Evolutionary conservation across 129 eudicot species (phyloP), one percentile per base, ranked within the genome.

Genomic region (Arctium minus): DNA sequence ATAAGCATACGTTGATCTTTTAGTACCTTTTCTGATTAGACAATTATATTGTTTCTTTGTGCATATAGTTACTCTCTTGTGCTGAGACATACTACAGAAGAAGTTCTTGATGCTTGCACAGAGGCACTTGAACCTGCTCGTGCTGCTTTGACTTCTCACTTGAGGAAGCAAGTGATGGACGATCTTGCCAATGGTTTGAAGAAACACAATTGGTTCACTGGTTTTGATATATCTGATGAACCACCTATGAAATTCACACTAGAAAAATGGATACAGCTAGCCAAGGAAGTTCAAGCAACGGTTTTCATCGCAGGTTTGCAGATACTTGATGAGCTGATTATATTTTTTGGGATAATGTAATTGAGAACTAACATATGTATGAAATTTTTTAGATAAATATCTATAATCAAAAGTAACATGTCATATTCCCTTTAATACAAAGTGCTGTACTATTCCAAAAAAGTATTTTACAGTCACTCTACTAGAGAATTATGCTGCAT

Each of bases 41-140:
- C 68, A 42, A 38, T 32, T 64, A 33, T 29, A 70, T 32, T 74
- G 6, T 33, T 32, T 75, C 6, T 82, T 42, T 40, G 78, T 81
- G 31, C 27, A 73, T 60, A 33, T 86, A 92, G 98, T 75, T 94
- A 92, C 80, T 94, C 98, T 44, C 91, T 94, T 80, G 97, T 94
- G 65, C 89, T 94, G 73, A 94, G 98, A 86, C 98, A 94, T 87
- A 94, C 98, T 40, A 92, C 97, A 27, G 97, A 94, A 90, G 98
- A 94, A 91, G 97, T 94, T 68, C 88, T 94, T 77, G 97, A 91
- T 84, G 98, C 98, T 38, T 94, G 98, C 86, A 75, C 83, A 31
- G 97, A 94, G 82, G 97, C 97, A 35, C 87, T 89, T 85, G 97
- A 94, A 81, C 98, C 98, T 56, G 76, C 29, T 64, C 88, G 89